These are phyloP conservation scores for Prunus fruticosa DNA, from an alignment of 306 rosid genomes.

Conservation along the genomic window DNA sequence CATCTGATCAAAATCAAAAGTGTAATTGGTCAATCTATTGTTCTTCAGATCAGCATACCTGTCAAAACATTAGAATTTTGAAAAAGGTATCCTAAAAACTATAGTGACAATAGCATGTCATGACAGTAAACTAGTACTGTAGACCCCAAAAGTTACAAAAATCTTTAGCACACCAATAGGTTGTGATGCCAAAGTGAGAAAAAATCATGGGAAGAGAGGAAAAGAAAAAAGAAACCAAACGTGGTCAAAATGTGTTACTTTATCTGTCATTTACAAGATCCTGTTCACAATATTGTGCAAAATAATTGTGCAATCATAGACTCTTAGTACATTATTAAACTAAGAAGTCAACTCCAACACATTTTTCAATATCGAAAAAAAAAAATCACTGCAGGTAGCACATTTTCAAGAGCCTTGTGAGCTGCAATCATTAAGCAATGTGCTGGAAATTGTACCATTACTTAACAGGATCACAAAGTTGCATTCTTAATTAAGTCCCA, in stretches of 20 bases:
- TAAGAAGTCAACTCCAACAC: neutral
- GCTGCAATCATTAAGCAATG: neutral
- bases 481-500: neutral
- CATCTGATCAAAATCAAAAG: conserved; percentile 92
- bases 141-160: neutral
- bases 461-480: neutral
- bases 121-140: neutral
- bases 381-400: neutral
- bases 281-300: neutral
- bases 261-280: neutral
- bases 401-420: neutral
- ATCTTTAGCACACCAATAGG: neutral
- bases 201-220: neutral
- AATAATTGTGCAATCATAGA: neutral
- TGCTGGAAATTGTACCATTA: neutral
- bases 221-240: neutral
- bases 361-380: neutral
- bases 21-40: conserved; percentile 86
- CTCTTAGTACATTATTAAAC: neutral
- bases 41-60: conserved; percentile 97
- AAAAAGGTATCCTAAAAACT: neutral
- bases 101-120: neutral
- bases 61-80: conserved; percentile 28
- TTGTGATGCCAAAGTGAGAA: neutral
- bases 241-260: neutral